Conservation (phyloP, 768 basidiomycete genomes). For the Suillus weaverae region DNA sequence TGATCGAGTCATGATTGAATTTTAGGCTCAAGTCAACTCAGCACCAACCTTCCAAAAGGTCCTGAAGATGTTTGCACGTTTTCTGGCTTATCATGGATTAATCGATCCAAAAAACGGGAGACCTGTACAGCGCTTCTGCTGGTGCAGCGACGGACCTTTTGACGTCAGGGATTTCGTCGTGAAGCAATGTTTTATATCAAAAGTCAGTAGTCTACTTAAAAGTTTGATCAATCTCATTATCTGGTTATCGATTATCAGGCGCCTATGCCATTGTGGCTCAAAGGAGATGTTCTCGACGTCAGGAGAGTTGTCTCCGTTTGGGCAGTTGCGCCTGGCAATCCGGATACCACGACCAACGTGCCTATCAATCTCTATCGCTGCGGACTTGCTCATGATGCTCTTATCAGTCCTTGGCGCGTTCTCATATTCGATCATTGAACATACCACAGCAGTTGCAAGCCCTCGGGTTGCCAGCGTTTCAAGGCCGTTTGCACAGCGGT, state of each 20-base stretch:
- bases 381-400: not conserved
- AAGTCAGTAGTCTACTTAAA: conserved; percentile 43
- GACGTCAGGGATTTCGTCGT: conserved; percentile 84
- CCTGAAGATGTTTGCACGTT: conserved; percentile 58
- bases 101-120: conserved; percentile 59
- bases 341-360: conserved; percentile 19
- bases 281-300: conserved; percentile 74
- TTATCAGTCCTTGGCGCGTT: conserved; percentile 17
- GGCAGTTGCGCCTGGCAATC: conserved; percentile 19
- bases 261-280: conserved; percentile 70
- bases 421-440: conserved; percentile 46
- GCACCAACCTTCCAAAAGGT: conserved; percentile 78
- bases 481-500: conserved; percentile 85
- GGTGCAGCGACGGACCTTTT: conserved; percentile 84
- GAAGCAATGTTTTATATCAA: conserved; percentile 88
- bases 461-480: conserved; percentile 73
- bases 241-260: conserved; percentile 41
- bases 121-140: conserved; percentile 65
- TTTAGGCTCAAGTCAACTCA: conserved; percentile 76
- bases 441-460: conserved; percentile 72
- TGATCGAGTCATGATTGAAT: conserved; percentile 8
- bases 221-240: not conserved
- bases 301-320: conserved; percentile 57
- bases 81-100: conserved; percentile 70
- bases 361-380: conserved; percentile 1